Percentiles rank a stretch among this genome's conserved stretches.
Conservation (phyloP, 148 eudicot genomes). For the Salicornia ramosissima region DNA sequence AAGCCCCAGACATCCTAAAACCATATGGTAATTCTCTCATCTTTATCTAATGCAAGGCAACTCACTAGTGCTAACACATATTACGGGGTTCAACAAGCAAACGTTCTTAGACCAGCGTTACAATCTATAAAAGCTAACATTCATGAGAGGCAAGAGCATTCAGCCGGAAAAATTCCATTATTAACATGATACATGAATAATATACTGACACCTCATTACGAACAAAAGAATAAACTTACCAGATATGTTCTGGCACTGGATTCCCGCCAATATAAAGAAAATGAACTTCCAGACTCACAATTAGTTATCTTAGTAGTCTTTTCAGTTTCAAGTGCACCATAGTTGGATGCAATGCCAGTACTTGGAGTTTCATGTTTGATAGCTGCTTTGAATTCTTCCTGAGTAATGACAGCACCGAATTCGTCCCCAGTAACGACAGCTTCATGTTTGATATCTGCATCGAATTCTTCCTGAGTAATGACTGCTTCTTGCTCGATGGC, state of each 20-base stretch:
- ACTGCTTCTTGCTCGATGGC: constrained; percentile 1
- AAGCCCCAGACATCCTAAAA: no score
- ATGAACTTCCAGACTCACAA: constrained; percentile 14
- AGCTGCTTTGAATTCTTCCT: no score
- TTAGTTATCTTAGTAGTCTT: not conserved
- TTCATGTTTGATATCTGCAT: not conserved
- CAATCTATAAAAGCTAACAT: no score
- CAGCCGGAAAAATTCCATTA: no score
- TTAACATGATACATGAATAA: not conserved
- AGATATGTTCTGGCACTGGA: constrained; percentile 15
- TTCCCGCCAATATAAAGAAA: constrained; percentile 17
- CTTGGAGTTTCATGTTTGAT: no score
- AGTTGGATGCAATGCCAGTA: not conserved
- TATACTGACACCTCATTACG: not conserved
- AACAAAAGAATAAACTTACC: constrained; percentile 11
- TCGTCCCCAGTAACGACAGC: not conserved
- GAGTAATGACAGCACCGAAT: not conserved
- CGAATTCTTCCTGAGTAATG: not conserved
- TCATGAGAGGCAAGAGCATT: no score
- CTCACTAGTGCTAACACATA: no score
- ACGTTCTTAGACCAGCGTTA: not conserved
- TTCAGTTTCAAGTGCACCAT: constrained; percentile 6
- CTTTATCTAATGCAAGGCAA: no score
- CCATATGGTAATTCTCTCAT: no score
- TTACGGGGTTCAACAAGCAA: no score